Evolutionary conservation across 1,284 basidiomycete species (phyloP).

Genomic region (Exsudoporus floridanus): DNA sequence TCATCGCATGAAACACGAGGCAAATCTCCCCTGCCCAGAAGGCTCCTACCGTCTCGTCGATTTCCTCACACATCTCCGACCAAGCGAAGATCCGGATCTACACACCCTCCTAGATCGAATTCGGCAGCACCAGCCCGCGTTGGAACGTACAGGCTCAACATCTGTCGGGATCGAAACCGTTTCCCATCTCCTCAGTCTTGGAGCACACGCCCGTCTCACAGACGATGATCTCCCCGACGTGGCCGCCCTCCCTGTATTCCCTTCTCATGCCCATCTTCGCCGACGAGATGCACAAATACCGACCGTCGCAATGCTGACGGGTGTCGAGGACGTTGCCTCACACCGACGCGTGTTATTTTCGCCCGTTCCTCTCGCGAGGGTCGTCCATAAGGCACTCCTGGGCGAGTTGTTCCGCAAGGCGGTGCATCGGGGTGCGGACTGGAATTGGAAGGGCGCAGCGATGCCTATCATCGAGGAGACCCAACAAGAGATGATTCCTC

Average conservation of each 20-base stretch:
- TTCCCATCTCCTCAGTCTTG: conserved; percentile 23
- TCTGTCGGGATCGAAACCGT: conserved; percentile 17
- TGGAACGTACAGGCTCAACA: background rate
- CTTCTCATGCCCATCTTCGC: background rate
- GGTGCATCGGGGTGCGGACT: conserved; percentile 9
- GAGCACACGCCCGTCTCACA: background rate
- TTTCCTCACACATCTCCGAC: conserved; percentile 21
- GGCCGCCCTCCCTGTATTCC: background rate
- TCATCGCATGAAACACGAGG: conserved; percentile 29
- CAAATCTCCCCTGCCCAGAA: background rate
- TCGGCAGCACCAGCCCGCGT: background rate
- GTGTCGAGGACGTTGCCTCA: conserved; percentile 1
- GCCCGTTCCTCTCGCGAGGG: conserved; percentile 21
- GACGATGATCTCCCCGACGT: conserved; percentile 10
- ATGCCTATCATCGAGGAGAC: conserved; percentile 20
- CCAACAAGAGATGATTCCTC: conserved; percentile 24
- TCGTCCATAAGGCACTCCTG: conserved; percentile 25
- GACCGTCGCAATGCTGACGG: conserved; percentile 24
- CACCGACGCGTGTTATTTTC: conserved; percentile 14
- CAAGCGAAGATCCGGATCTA: conserved; percentile 23
- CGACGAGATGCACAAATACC: conserved; percentile 9
- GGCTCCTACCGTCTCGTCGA: conserved; percentile 22
- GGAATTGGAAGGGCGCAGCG: conserved; percentile 25
- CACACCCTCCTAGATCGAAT: conserved; percentile 20
- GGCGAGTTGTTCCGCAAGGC: conserved; percentile 28